A percentile compares a stretch with the other conserved stretches of the same genome.
Evolutionary conservation across 2,329 filamentous ascomycete species (phyloP).

Genomic region (Truncatella angustata): DNA sequence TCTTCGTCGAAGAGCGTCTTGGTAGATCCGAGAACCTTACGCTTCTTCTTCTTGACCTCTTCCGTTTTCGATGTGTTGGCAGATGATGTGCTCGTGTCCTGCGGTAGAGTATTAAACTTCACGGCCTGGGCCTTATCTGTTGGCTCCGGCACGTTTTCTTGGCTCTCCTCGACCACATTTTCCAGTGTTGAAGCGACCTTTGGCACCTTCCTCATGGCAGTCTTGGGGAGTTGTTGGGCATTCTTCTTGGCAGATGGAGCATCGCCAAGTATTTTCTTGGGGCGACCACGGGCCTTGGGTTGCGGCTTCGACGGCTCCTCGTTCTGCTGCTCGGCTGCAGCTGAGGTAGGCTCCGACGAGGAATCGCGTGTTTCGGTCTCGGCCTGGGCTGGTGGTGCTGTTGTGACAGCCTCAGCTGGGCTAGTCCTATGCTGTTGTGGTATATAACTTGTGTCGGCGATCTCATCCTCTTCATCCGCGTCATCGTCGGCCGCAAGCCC

Average conservation of each 20-base stretch:
- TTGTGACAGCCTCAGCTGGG: constrained; percentile 13
- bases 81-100: constrained; percentile 24
- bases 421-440: constrained; percentile 14
- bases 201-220: constrained; percentile 28
- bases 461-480: constrained; percentile 23
- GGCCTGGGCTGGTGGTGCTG: constrained; percentile 3
- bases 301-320: constrained; percentile 22
- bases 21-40: constrained; percentile 66
- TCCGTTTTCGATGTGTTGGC: constrained; percentile 26
- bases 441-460: constrained; percentile 23
- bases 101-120: constrained; percentile 29
- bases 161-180: constrained; percentile 38
- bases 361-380: constrained; percentile 14
- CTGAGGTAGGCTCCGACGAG: constrained; percentile 14
- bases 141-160: constrained; percentile 11
- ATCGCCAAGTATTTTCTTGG: constrained; percentile 46
- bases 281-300: constrained; percentile 42
- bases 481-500: constrained; percentile 46
- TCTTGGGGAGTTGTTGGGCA: constrained; percentile 32
- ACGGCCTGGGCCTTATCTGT: constrained; percentile 24
- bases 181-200: constrained; percentile 30
- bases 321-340: constrained; percentile 12
- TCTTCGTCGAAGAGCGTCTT: constrained; percentile 72
- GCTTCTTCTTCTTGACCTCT: constrained; percentile 64
- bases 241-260: constrained; percentile 46